These are phyloP conservation scores for Cyberlindnera xishuangbannaensis DNA, from an alignment of 805 yeast genomes.

Conservation along the genomic window DNA sequence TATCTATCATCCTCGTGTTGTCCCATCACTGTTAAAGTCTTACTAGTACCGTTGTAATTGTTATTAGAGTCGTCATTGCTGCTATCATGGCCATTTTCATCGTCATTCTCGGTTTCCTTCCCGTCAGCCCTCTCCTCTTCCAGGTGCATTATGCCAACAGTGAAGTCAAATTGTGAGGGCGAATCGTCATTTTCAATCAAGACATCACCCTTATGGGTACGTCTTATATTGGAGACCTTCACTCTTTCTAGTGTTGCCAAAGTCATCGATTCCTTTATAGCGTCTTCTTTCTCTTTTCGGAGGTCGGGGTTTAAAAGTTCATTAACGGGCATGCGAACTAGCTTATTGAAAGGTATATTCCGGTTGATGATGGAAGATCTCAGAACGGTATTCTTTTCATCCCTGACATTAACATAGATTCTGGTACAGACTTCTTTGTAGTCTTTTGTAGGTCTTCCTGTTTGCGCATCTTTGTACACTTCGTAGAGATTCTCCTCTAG, in stretches of 20 bases:
- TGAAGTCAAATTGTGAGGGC: conserved; percentile 21
- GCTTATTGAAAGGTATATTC: conserved; percentile 46
- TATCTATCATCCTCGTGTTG: neutral
- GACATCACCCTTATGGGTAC: conserved; percentile 88
- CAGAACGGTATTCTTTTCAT: conserved; percentile 51
- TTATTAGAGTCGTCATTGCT: conserved; percentile 16
- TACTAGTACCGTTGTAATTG: neutral
- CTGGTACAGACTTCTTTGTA: conserved; percentile 66
- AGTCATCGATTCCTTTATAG: conserved; percentile 60
- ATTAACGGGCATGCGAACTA: conserved; percentile 62
- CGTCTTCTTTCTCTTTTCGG: conserved; percentile 62
- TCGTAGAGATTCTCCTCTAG: conserved; percentile 47
- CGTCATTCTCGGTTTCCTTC: conserved; percentile 20
- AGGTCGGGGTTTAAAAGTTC: conserved; percentile 77
- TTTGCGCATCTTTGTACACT: conserved; percentile 28
- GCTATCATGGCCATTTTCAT: conserved; percentile 14
- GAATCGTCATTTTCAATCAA: conserved; percentile 50
- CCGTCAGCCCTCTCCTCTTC: too few relatives aligned
- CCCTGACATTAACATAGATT: conserved; percentile 53
- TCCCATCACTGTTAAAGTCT: neutral
- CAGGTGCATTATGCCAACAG: conserved; percentile 24
- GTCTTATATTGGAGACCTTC: conserved; percentile 57
- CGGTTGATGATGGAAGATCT: conserved; percentile 53
- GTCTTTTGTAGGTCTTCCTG: conserved; percentile 21
- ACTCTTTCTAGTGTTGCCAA: conserved; percentile 61